Percentiles rank a stretch among this genome's conserved stretches.
Evolutionary conservation across 2,329 filamentous ascomycete genomes (phyloP).

Genomic region (Hypoxylon sp.): DNA sequence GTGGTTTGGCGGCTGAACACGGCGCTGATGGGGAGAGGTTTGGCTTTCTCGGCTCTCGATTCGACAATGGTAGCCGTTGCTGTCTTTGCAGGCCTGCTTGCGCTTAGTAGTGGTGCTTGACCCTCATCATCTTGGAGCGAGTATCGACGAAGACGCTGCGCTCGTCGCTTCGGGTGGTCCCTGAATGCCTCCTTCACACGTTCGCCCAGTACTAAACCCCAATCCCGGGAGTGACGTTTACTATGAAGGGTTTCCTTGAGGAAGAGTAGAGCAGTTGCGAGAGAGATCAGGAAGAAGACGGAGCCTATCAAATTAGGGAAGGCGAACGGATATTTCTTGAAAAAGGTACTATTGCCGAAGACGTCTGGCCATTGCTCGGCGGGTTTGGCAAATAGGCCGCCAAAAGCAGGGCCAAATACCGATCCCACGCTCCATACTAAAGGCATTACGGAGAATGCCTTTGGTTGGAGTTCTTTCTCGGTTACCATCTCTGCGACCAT

Average conservation of each 20-base stretch:
- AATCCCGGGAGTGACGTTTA: constrained; percentile 76
- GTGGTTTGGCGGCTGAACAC: constrained; percentile 81
- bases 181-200: constrained; percentile 65
- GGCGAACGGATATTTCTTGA: constrained; percentile 83
- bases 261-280: constrained; percentile 80
- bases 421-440: constrained; percentile 88
- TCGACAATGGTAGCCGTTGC: constrained; percentile 11
- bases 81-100: constrained; percentile 46
- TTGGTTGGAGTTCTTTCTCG: constrained; percentile 85
- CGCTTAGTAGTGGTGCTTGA: constrained; percentile 65
- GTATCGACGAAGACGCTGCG: constrained; percentile 55
- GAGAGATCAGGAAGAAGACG: constrained; percentile 81
- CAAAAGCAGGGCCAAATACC: constrained; percentile 89
- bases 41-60: constrained; percentile 41
- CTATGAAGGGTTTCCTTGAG: constrained; percentile 86
- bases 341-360: constrained; percentile 75
- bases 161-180: constrained; percentile 38
- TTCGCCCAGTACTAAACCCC: constrained; percentile 79
- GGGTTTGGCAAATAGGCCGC: constrained; percentile 87
- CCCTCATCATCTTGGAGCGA: constrained; percentile 69
- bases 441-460: constrained; percentile 94
- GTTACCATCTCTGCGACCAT: constrained; percentile 95
- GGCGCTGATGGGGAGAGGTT: constrained; percentile 44
- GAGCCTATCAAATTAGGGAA: constrained; percentile 86
- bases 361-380: constrained; percentile 77